Percentiles rank a stretch among this genome's conserved stretches.
These are phyloP conservation scores for Pseudocercospora fijiensis DNA, from an alignment of 2,329 filamentous ascomycete species.

Conservation along the genomic window DNA sequence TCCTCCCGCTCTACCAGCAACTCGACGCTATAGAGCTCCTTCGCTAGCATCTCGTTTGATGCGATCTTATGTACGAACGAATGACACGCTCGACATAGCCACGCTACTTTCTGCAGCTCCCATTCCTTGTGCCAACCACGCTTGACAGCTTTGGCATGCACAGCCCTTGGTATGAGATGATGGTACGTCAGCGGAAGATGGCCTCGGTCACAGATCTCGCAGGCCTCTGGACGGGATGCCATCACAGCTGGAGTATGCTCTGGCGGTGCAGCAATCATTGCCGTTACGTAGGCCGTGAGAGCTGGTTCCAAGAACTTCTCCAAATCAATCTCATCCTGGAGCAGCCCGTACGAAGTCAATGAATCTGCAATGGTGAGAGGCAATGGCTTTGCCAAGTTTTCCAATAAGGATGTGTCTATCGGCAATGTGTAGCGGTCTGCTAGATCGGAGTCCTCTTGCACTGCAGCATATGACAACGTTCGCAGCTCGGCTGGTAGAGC, in stretches of 20 bases:
- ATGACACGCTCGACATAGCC: constrained; percentile 83
- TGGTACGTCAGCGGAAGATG: constrained; percentile 80
- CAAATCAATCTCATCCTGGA: constrained; percentile 49
- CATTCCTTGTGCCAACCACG: constrained; percentile 76
- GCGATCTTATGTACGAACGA: constrained; percentile 75
- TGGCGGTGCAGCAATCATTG: constrained; percentile 62
- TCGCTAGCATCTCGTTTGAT: constrained; percentile 73
- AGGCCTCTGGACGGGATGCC: constrained; percentile 56
- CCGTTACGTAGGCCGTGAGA: constrained; percentile 61
- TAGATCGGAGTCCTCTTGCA: constrained; percentile 52
- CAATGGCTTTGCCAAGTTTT: constrained; percentile 54
- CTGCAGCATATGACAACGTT: constrained; percentile 59
- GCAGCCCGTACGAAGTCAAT: constrained; percentile 65
- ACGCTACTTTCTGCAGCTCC: constrained; percentile 75
- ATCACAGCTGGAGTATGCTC: constrained; percentile 50
- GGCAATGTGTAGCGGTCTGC: constrained; percentile 49
- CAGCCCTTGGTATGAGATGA: constrained; percentile 76
- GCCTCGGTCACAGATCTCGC: constrained; percentile 73
- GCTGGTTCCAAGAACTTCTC: constrained; percentile 62
- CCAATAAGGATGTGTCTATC: constrained; percentile 38
- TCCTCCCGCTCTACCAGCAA: constrained; percentile 67
- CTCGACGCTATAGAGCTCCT: constrained; percentile 71
- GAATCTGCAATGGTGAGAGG: constrained; percentile 65
- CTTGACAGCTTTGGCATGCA: constrained; percentile 74
- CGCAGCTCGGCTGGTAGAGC: constrained; percentile 62